A percentile compares a stretch with the other conserved stretches of the same genome.
Evolutionary conservation across 2,329 filamentous ascomycete species (phyloP).

Genomic region (Beauveria brongniartii): DNA sequence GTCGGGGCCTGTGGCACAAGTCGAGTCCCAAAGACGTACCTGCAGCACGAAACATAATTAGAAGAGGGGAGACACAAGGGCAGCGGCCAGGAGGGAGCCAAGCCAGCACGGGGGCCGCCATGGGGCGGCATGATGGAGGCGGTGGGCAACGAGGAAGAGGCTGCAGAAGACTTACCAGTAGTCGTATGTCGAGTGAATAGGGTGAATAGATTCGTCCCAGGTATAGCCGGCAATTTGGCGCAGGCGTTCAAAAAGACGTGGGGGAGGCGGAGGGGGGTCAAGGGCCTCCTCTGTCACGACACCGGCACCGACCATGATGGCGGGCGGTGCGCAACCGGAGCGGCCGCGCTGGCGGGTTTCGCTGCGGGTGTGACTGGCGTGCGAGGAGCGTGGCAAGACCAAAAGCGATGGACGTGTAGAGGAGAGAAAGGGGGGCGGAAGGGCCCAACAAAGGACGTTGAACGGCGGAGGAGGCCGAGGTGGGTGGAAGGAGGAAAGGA

Average conservation of each 20-base stretch:
- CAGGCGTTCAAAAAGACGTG: slow-evolving; percentile 63
- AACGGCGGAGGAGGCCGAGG: neutral
- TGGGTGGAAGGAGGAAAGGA: neutral
- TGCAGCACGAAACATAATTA: slow-evolving; percentile 22
- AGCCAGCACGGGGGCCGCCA: neutral
- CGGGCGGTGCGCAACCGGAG: slow-evolving; percentile 10
- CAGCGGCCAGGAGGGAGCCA: neutral
- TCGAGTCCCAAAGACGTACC: slow-evolving; percentile 60
- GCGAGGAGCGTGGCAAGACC: neutral
- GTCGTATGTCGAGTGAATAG: slow-evolving; percentile 67
- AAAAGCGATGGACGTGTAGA: neutral
- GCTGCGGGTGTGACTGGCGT: neutral
- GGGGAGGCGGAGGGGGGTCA: slow-evolving; percentile 57
- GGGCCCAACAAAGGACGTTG: neutral
- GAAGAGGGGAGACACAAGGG: neutral
- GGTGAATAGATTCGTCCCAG: slow-evolving; percentile 59
- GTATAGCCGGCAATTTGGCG: slow-evolving; percentile 65
- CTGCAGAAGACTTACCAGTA: slow-evolving; percentile 56
- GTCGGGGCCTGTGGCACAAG: slow-evolving; percentile 43
- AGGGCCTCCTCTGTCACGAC: slow-evolving; percentile 45
- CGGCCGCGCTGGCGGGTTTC: neutral
- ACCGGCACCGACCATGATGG: slow-evolving; percentile 43
- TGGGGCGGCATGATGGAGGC: neutral
- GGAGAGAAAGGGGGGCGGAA: neutral
- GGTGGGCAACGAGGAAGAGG: neutral